Evolutionary conservation across 192 early-diverging fungal genomes (phyloP).

Genomic region (Coemansia reversa): DNA sequence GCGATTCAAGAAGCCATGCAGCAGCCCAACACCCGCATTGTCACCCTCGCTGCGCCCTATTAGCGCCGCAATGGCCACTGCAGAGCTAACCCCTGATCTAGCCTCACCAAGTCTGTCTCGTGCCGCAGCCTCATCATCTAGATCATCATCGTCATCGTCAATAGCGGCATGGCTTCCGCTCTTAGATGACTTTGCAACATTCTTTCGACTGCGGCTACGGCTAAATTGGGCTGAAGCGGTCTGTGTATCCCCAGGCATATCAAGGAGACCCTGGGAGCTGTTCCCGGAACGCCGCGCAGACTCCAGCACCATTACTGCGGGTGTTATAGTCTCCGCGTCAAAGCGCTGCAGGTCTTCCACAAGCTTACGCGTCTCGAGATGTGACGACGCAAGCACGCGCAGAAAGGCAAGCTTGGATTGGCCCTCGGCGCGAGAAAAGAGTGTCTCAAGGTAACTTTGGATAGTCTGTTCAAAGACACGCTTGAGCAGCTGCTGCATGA

Average conservation of each 20-base stretch:
- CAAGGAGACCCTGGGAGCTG: constrained; percentile 41
- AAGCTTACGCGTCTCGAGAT: constrained; percentile 69
- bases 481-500: constrained; percentile 92
- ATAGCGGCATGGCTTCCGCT: constrained; percentile 20
- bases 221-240: constrained; percentile 52
- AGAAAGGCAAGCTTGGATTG: constrained; percentile 80
- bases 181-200: background rate
- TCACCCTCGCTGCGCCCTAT: constrained; percentile 54
- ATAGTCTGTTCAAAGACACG: constrained; percentile 96
- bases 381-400: constrained; percentile 69
- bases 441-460: constrained; percentile 81
- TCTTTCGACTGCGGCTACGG: constrained; percentile 52
- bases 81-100: constrained; percentile 46
- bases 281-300: constrained; percentile 43
- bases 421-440: constrained; percentile 69
- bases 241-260: constrained; percentile 40
- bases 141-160: constrained; percentile 44
- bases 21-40: constrained; percentile 51
- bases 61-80: constrained; percentile 46
- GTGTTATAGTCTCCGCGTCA: constrained; percentile 63
- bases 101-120: constrained; percentile 45
- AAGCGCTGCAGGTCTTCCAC: constrained; percentile 78
- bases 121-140: constrained; percentile 48
- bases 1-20: constrained; percentile 77
- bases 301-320: constrained; percentile 50